Evolutionary conservation across 2,329 filamentous ascomycete genomes (phyloP), one percentile per base, ranked within the genome.

Genomic region (Botryotinia calthae): DNA sequence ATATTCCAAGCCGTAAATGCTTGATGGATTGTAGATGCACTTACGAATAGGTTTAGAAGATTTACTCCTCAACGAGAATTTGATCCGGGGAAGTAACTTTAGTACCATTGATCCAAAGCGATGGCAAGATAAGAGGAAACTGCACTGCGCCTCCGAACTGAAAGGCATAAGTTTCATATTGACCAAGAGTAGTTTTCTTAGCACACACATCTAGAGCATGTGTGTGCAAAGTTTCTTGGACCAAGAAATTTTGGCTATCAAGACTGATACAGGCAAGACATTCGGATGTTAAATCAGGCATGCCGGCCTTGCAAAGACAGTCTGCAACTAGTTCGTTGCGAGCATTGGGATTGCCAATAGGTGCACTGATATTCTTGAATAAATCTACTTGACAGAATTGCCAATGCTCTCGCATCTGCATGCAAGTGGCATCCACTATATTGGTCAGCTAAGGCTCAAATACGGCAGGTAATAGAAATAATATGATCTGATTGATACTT

Each of bases 121-220:
- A 68, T 31, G 70, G 70, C 8, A 72, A 46, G 10, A 46, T 44
- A 6, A 72, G 54, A 2, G 70, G 70, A 8, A 72, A 72, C 2
- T 48, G 10, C 22, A 68, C 14, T 4, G 12, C 22, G 4, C 4
- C 2, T 8, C 63, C 70, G 5, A 68, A 72, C 25, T 61, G 31
- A 9, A n/a, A 68, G 1, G 63, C 40, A 40, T 48, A 14, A 3
- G 40, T 61, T 10, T 72, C 62, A 72, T 58, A 72, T 25, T 58
- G n/a, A 25, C 25, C 4, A 3, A 68, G 48, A 10, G 51, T 48
- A 9, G 18, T 25, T 2, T 37, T 68, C 48, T 56, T 56, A 28
- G 42, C 34, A 48, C 65, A 68, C 31, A 68, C 37, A n/a, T 56
- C 31, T 8, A 56, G 20, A 31, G 65, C 34, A 31, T 5, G 10